These are phyloP conservation scores for Pyrenula aspistea DNA, from an alignment of 495 filamentous ascomycete species.

Conservation along the genomic window DNA sequence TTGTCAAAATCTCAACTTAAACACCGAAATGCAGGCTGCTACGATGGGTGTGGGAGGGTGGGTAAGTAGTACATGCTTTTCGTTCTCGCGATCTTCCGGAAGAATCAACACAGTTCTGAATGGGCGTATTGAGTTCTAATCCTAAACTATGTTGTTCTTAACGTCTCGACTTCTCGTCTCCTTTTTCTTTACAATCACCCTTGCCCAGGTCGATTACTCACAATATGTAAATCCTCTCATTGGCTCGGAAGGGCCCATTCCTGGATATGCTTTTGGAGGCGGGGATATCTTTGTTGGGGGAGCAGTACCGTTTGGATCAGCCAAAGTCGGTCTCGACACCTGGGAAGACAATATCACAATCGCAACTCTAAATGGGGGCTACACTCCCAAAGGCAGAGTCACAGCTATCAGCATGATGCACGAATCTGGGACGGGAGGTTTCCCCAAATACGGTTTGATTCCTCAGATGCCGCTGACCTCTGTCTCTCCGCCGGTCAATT, in stretches of 20 bases:
- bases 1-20: background rate
- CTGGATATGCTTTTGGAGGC: conserved; percentile 27
- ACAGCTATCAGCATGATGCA: conserved; percentile 65
- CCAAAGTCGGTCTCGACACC: conserved; percentile 54
- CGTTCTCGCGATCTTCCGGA: background rate
- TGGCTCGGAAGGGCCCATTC: conserved; percentile 21
- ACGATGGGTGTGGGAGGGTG: too few relatives aligned
- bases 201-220: conserved; percentile 20
- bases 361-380: conserved; percentile 43
- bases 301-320: conserved; percentile 50
- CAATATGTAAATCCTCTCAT: conserved; percentile 34
- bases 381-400: conserved; percentile 43
- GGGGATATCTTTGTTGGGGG: conserved; percentile 62
- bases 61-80: background rate
- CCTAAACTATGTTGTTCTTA: background rate
- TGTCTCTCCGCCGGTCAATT: conserved; percentile 37
- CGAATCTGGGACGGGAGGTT: conserved; percentile 63
- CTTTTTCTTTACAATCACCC: background rate
- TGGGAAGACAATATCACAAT: conserved; percentile 40
- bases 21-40: background rate
- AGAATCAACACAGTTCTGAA: background rate
- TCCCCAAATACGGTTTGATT: conserved; percentile 61
- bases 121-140: too few relatives aligned
- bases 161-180: background rate
- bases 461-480: conserved; percentile 46